These are phyloP conservation scores for Withania somnifera DNA, from an alignment of 305 asterid genomes.

Conservation along the genomic window DNA sequence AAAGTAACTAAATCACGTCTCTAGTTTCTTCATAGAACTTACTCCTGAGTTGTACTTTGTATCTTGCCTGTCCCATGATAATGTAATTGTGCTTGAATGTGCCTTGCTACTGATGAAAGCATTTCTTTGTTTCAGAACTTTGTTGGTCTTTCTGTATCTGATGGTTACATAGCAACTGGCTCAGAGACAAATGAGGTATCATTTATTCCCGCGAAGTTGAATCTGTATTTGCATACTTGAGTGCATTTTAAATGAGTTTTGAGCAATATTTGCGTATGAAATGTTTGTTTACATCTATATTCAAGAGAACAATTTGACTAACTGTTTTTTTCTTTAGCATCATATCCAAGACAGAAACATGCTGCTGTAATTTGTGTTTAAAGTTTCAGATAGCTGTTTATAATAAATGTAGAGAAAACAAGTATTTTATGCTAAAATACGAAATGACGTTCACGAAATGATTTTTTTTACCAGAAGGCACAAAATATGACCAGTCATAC, in stretches of 20 bases:
- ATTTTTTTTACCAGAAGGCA: not conserved
- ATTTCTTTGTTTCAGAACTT: constrained; percentile 60
- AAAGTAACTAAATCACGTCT: not conserved
- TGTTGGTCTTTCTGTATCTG: constrained; percentile 86
- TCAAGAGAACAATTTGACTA: not conserved
- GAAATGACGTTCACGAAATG: not conserved
- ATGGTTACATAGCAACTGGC: constrained; percentile 93
- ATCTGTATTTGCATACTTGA: not conserved
- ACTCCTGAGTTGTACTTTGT: not conserved
- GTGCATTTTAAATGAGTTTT: not conserved
- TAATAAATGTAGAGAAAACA: not conserved
- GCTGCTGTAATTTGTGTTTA: not conserved
- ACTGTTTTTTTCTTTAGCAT: not conserved
- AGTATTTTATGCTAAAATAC: not conserved
- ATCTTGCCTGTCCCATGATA: not conserved
- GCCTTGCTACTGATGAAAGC: not conserved
- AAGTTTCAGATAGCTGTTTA: not conserved
- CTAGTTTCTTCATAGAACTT: not conserved
- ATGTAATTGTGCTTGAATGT: not conserved
- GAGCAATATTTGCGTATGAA: not conserved
- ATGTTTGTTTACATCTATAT: not conserved
- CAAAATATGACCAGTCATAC: not conserved
- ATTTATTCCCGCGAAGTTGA: not conserved
- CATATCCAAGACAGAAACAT: not conserved
- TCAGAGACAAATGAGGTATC: constrained; percentile 95